Evolutionary conservation across 1,139 yeast genomes (phyloP).

Genomic region (Blastobotrys proliferans): DNA sequence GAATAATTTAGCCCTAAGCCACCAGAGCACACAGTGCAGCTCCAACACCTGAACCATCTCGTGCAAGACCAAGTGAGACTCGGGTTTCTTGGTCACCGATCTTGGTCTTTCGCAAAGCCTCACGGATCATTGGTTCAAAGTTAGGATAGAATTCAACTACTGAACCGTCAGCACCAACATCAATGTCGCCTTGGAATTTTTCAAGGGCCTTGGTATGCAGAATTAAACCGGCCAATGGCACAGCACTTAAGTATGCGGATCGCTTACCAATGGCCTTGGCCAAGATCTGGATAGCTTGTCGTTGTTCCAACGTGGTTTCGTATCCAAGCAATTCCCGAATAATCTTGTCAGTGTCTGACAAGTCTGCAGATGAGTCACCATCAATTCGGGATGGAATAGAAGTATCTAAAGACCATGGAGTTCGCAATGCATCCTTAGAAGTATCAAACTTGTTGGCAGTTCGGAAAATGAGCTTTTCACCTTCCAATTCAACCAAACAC

Average conservation of each 20-base stretch:
- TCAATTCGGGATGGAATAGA: constrained; percentile 80
- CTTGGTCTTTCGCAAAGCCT: constrained; percentile 65
- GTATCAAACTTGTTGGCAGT: constrained; percentile 19
- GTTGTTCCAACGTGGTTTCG: constrained; percentile 58
- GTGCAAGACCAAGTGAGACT: constrained; percentile 71
- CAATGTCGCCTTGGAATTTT: constrained; percentile 57
- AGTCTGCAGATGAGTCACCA: constrained; percentile 69
- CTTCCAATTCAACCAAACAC: constrained; percentile 61
- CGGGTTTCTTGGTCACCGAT: constrained; percentile 57
- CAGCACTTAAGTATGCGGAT: constrained; percentile 81
- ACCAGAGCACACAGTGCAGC: constrained; percentile 83
- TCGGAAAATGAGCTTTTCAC: constrained; percentile 49
- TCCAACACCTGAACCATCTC: constrained; percentile 95
- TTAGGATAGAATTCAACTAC: constrained; percentile 91
- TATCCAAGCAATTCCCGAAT: constrained; percentile 39
- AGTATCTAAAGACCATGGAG: constrained; percentile 76
- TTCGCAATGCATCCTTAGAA: constrained; percentile 46
- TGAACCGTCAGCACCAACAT: constrained; percentile 92
- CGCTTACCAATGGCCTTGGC: constrained; percentile 78
- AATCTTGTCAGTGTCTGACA: constrained; percentile 57
- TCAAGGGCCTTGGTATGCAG: constrained; percentile 53
- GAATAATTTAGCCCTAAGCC: constrained; percentile 19
- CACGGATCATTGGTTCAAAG: constrained; percentile 68
- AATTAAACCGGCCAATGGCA: constrained; percentile 79
- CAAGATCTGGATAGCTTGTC: constrained; percentile 70